Evolutionary conservation across 331 rosid species (phyloP), one percentile per base, ranked within the genome.

Genomic region (Quercus tomentella): DNA sequence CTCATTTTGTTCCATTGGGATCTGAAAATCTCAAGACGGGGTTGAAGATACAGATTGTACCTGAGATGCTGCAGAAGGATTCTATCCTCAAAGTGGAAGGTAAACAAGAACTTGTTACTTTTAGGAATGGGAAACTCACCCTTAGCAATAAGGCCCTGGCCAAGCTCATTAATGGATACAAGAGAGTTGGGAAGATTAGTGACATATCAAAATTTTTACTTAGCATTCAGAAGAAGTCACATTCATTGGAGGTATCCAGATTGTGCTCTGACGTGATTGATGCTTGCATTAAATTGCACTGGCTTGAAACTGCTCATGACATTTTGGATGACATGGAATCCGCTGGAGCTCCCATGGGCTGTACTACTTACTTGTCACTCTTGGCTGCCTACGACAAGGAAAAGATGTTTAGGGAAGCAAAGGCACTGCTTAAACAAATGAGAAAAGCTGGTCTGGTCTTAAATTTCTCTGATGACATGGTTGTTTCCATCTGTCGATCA

Each of bases 281-380:
- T 52, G 89, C 97, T 80, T 91, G 94, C 84, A 84, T 95, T 87
- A 82, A 66, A 60, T 87, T 95, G 73, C 97, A 93, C 56, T 92
- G 97, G 98, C 87, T 94, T 79, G 97, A 90, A 77, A 85, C 86
- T 58, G 97, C 97, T 45, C 97, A 94, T 74, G 98, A 94, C 83
- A 88, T 94, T 81, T 83, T 92, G 88, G 97, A 92, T 57, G 97
- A 94, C 74, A 70, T 83, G 78, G 91, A 84, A 78, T 86, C 91
- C 55, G 82, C 73, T 51, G 91, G 84, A 25, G 72, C 84, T 73
- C 84, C 90, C 37, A 17, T 90, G 82, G 86, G 83, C 73, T 2
- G 22, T 70, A 35, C 58, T 22, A 57, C 85, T 10, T 91, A 86
- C 63, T 63, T 77, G 71, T 84, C 79, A 67, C 94, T 95, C 66